Evolutionary conservation across 2,329 filamentous ascomycete genomes (phyloP), one percentile per base, ranked within the genome.

Genomic region (Pyrenophora seminiperda): DNA sequence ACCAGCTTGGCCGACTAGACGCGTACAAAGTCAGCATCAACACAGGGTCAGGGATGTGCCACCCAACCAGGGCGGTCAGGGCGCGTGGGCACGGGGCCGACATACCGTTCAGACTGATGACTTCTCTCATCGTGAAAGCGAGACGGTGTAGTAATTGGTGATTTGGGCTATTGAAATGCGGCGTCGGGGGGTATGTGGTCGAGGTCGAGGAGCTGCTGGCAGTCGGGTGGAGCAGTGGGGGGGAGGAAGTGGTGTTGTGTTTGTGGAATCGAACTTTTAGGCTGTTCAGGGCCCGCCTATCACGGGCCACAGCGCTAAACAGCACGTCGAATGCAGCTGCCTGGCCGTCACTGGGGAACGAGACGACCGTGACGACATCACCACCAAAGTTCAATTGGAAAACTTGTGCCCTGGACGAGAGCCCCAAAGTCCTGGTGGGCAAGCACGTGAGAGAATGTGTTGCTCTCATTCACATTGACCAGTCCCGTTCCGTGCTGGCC

Each of bases 21-120:
- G 71, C 74, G 77, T 71, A 59, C 58, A 72, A 65, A 62, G 80
- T 89, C 75, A 88, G 83, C 70, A 79, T 69, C 50, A 53, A 61
- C 48, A 59, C 56, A 58, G 39, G 56, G 54, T 44, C 56, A 40
- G 41, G 58, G 43, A 55, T 58, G 59, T 59, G 50, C 61, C 59
- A 47, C 54, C 50, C 48, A 53, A 62, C 50, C 48, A 53, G 62
- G 72, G 75, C 74, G 76, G 74, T 77, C 73, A 75, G 69, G 71
- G 70, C 70, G 72, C 68, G 68, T 68, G 60, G 59, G 61, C 61
- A 61, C 57, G 53, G 64, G 61, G 57, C 59, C 60, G 65, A 69
- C 88, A 74, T 86, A 97, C 93, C 92, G 85, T 97, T 97, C 85
- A 97, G 89, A 82, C 89, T 93, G 79, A 97, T 96, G 77, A 97